Conservation (phyloP, 1,284 basidiomycete species). For the Filobasidium uniguttulatum region DNA sequence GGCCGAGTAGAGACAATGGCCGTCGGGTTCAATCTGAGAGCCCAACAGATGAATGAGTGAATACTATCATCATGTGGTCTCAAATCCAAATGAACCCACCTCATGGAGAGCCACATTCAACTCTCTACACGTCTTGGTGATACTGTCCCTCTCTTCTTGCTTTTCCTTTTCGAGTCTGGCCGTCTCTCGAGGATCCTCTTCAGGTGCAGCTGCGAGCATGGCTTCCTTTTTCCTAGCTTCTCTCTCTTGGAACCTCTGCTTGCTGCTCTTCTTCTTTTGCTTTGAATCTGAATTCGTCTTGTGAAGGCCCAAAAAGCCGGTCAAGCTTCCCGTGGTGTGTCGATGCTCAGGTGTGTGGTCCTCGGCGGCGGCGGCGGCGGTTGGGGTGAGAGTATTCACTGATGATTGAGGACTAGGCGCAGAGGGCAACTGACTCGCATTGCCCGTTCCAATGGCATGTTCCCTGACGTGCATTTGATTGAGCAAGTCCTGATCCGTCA, state of each 20-base stretch:
- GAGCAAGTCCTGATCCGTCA: conserved; percentile 17
- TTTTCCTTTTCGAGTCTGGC: conserved; percentile 15
- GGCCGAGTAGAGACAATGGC: conserved; percentile 88
- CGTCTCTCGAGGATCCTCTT: conserved; percentile 44
- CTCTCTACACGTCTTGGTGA: conserved; percentile 53
- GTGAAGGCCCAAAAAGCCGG: conserved; percentile 1
- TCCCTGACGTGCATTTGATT: conserved; percentile 21
- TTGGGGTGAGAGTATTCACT: background rate
- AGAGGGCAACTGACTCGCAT: background rate
- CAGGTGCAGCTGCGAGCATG: conserved; percentile 47
- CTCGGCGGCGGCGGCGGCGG: background rate
- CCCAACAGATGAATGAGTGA: background rate
- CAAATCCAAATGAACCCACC: conserved; percentile 37
- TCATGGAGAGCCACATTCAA: conserved; percentile 57
- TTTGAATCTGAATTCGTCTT: conserved; percentile 13
- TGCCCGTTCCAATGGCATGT: conserved; percentile 16
- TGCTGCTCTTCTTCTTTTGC: conserved; percentile 53
- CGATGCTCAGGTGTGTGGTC: background rate
- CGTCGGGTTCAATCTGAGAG: conserved; percentile 73
- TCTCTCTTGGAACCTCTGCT: conserved; percentile 57
- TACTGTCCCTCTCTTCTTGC: conserved; percentile 31
- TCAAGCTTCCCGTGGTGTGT: background rate
- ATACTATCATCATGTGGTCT: background rate
- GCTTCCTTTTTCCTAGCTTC: conserved; percentile 67
- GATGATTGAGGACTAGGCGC: background rate